Base-by-base conservation (phyloP, 768 basidiomycete species). In the Auriculariales sp. region DNA sequence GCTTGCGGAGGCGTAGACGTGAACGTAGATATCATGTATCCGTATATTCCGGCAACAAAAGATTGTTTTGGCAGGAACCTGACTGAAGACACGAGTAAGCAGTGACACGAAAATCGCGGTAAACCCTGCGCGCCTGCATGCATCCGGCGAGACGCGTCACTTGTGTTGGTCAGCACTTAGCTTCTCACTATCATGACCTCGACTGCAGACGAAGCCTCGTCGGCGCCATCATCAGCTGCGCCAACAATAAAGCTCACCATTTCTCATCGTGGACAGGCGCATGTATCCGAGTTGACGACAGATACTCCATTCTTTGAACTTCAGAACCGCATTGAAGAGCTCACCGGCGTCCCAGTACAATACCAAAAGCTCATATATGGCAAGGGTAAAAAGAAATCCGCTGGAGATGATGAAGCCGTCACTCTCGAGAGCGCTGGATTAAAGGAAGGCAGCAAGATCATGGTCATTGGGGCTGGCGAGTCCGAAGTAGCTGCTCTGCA, bases 331-430 rank as follows among this genome's bases (percentile, higher is more conserved):
- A 58, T 87, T 3, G 75, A 81, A 58, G 71, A 78, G 54, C 69
- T 84, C 27, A 87, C 83, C 2, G 68, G 70, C 24, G 79, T 87
- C 10, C 81, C 83, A 0, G 70, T 76, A 3, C 59, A 69, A 3
- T 64, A 79, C 33, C 84, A 88, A 66, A 89, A 88, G 57, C 67
- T 87, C 34, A 60, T 87, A 7, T 81, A 73, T 65, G 39, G 39
- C 39, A 83, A 78, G 59, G 82, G 84, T 29, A 86, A 81, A 68
- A 73, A 66, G 48, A 50, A 61, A 0, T 29, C 62, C 15, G 44
- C 61, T 15, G 54, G 57, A 33, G 58, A 56, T 24, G 64, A 55
- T 3, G 47, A 54, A 51, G 44, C 69, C 58, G 27, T 57, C 68
- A 56, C 62, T 11, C 44, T 73, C 2, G 3, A 58, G 58, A 62